Base-by-base conservation (phyloP, 441 rosid genomes). In the Arabidopsis lyrata region DNA sequence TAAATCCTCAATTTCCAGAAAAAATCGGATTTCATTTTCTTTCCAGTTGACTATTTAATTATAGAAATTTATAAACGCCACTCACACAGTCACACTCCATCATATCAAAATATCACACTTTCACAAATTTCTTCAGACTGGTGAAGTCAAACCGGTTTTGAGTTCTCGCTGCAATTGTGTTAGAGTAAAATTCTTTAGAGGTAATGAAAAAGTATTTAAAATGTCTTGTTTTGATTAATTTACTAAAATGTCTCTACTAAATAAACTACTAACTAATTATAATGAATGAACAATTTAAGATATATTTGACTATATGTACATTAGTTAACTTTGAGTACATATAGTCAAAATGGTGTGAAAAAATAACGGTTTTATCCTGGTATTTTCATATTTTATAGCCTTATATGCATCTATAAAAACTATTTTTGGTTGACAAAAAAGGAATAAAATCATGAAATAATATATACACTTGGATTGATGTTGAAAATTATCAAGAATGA, bases 81-180 rank as follows among this genome's bases (percentile, higher is more conserved):
- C 54, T 24, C 27, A 24, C 24, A 22, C 24, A 22, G 24, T 49
- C 54, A 10, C 10, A 49, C 14, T 9, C 3, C 14, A 49, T 18
- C 6, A 49, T 9, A 20, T 20, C 2, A 24, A 20, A 49, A 5
- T 24, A 49, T 20, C 6, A 20, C 54, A 49, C 14, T 20, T 49
- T 38, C 47, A 38, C 27, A 35, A 44, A 57, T 12, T 15, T n/a
- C 6, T 20, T 38, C 64, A 59, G n/a, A 11, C 2, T 18, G 6
- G 35, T 7, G 13, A 60, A 13, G 49, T 60, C 45, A 39, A 36
- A 61, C 36, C 50, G 35, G 36, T n/a, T 61, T 41, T 61, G 31
- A 5, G 35, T 8, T 55, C 34, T 27, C 20, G 45, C 35, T 5
- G 8, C 15, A 20, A 44, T 8, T 68, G 68, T 20, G 27, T 24